phyloP scores from a whole-genome alignment of 257 asterid genomes.

The Solanum raphanifolium region DNA sequence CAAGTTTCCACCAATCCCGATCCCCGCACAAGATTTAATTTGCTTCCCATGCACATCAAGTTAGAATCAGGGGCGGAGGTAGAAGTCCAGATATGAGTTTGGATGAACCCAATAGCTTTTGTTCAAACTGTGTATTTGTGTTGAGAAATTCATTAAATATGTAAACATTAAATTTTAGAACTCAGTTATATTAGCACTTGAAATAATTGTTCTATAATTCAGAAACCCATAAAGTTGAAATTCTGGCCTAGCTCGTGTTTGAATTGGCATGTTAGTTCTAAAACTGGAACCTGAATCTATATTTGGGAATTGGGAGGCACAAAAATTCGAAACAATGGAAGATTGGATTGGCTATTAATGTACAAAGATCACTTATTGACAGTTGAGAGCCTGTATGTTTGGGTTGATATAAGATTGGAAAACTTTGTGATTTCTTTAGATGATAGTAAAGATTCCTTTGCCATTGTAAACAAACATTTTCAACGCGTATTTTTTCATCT shows the following conservation, averaged over 20 bases:
- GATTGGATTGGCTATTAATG: not conserved
- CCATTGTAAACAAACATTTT: not conserved
- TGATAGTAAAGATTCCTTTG: not conserved
- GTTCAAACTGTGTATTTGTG: not conserved
- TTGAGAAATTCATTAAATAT: not conserved
- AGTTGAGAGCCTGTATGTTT: not conserved
- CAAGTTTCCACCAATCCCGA: not conserved
- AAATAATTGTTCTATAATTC: not conserved
- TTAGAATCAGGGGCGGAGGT: not conserved
- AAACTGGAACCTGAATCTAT: not conserved
- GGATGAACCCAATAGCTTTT: not conserved
- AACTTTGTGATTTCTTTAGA: not conserved
- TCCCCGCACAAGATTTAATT: not conserved
- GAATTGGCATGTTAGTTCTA: not conserved
- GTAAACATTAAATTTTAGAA: not conserved
- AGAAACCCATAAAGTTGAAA: not conserved
- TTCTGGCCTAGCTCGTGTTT: not conserved
- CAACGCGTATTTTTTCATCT: not conserved
- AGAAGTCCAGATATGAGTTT: not conserved
- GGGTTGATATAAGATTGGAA: not conserved
- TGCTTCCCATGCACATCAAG: not conserved
- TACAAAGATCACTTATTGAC: not conserved
- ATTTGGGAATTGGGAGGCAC: not conserved
- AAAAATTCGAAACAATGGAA: not conserved
- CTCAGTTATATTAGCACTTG: not conserved